A percentile compares a stretch with the other conserved stretches of the same genome.
Conservation (phyloP, 2,329 filamentous ascomycete genomes). For the Neonectria punicea region DNA sequence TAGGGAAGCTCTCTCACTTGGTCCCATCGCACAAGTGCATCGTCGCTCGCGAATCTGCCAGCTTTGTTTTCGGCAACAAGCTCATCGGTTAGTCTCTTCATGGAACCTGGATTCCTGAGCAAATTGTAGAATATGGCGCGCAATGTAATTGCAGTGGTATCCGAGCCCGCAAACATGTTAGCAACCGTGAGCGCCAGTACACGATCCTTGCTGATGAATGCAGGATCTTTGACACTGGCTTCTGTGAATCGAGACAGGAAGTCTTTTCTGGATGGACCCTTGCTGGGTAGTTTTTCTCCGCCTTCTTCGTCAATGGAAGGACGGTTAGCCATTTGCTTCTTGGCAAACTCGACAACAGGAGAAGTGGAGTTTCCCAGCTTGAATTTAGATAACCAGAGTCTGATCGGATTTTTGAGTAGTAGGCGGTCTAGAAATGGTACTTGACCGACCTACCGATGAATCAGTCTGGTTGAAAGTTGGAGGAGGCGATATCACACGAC, state of each 20-base stretch:
- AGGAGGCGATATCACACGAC: not conserved
- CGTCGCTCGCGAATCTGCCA: constrained; percentile 60
- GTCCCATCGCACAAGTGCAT: constrained; percentile 72
- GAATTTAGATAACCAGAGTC: constrained; percentile 8
- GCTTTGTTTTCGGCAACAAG: constrained; percentile 65
- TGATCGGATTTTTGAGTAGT: constrained; percentile 15
- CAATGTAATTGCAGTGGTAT: constrained; percentile 30
- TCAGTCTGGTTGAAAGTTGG: not conserved
- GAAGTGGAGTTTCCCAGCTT: constrained; percentile 17
- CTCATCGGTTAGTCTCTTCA: constrained; percentile 66
- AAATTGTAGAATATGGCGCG: constrained; percentile 30
- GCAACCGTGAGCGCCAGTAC: constrained; percentile 26
- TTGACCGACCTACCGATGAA: constrained; percentile 7
- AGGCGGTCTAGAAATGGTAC: constrained; percentile 9
- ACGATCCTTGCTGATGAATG: constrained; percentile 21
- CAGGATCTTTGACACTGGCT: constrained; percentile 23
- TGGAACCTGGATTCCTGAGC: constrained; percentile 33
- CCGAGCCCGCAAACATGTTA: constrained; percentile 35
- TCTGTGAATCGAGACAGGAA: constrained; percentile 29
- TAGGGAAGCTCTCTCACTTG: constrained; percentile 77
- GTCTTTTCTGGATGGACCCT: constrained; percentile 5
- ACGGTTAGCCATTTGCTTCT: constrained; percentile 18
- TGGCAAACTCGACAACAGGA: constrained; percentile 14
- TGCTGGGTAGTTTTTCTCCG: not conserved
- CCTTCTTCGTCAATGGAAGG: not conserved